phyloP scores from a whole-genome alignment of 768 basidiomycete genomes.

The Nidularia sp. region DNA sequence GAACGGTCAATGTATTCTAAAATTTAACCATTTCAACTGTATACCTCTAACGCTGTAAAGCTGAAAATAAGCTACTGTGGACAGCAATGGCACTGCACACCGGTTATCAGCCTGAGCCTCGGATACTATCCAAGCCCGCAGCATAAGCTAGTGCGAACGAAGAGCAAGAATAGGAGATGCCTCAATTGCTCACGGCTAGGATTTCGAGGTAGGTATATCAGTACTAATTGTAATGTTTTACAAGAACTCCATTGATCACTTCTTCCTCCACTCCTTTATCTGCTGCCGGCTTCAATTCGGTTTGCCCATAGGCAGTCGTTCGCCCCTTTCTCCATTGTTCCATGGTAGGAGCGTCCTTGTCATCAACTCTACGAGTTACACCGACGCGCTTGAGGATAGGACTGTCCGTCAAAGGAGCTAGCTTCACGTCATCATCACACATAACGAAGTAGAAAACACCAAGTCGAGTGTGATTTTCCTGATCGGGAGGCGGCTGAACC shows the following conservation, averaged over 20 bases:
- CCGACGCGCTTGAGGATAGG: conserved; percentile 35
- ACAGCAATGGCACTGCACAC: too few species aligned
- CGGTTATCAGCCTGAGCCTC: too few species aligned
- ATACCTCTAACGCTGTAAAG: too few species aligned
- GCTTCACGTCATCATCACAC: conserved; percentile 36
- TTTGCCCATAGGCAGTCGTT: conserved; percentile 1
- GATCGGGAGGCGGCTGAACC: conserved; percentile 43
- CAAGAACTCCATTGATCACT: conserved; percentile 36
- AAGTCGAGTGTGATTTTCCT: conserved; percentile 36
- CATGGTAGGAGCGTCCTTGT: conserved; percentile 2
- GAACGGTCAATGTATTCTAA: too few species aligned
- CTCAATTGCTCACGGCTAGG: background rate
- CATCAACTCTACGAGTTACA: conserved; percentile 8
- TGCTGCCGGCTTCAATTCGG: conserved; percentile 3
- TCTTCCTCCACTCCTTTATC: conserved; percentile 43
- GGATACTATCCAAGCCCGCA: too few species aligned
- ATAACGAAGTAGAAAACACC: conserved; percentile 45
- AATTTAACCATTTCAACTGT: too few species aligned
- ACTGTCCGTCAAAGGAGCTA: conserved; percentile 35
- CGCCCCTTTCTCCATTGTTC: conserved; percentile 1
- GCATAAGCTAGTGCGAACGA: too few species aligned
- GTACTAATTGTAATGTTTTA: conserved; percentile 42
- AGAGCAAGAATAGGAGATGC: too few species aligned
- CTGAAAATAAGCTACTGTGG: too few species aligned
- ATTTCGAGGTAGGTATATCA: background rate